Conservation (phyloP, 1,284 basidiomycete genomes). For the Cystobasidium sp. region DNA sequence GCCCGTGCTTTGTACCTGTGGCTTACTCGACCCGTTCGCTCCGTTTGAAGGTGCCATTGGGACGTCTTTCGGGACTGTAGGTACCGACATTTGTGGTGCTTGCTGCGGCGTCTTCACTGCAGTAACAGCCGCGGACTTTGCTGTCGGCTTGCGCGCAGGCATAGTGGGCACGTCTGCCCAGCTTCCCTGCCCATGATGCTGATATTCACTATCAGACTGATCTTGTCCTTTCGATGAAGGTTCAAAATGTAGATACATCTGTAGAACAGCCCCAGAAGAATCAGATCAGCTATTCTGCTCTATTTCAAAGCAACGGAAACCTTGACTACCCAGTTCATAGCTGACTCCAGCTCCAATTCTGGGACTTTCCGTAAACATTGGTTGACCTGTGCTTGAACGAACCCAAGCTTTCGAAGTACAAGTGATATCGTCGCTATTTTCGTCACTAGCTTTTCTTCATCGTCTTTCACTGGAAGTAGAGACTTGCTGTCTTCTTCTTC, state of each 20-base stretch:
- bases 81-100: background rate
- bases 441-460: slow-evolving; percentile 73
- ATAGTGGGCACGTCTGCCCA: background rate
- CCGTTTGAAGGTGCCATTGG: background rate
- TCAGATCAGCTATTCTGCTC: too few species aligned
- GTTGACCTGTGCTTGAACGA: slow-evolving; percentile 70
- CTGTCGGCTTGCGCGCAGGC: background rate
- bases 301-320: background rate
- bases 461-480: slow-evolving; percentile 52
- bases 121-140: background rate
- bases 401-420: slow-evolving; percentile 81
- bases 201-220: background rate
- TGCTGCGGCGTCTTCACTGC: background rate
- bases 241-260: slow-evolving; percentile 17
- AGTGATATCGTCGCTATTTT: slow-evolving; percentile 80
- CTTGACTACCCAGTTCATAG: slow-evolving; percentile 81
- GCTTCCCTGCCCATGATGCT: background rate
- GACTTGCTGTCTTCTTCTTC: slow-evolving; percentile 39
- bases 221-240: background rate
- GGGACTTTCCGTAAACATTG: slow-evolving; percentile 69
- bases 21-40: background rate
- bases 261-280: background rate
- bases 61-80: too few species aligned
- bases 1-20: background rate
- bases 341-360: slow-evolving; percentile 80